Conservation (phyloP, 805 yeast species). For the Pichia deserticola region DNA sequence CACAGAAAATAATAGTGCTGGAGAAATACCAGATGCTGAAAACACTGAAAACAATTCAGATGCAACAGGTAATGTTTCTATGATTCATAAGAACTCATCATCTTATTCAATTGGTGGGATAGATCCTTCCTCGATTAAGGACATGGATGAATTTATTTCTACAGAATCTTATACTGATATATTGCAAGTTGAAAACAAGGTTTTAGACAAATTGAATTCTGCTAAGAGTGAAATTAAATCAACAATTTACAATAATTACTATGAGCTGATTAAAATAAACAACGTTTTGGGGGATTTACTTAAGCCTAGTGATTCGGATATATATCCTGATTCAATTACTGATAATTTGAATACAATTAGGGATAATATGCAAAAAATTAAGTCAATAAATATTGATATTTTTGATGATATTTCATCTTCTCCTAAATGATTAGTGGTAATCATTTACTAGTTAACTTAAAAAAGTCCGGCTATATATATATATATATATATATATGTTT, state of each 20-base stretch:
- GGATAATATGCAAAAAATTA: constrained; percentile 8
- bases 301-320: constrained; percentile 14
- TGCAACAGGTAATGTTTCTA: neutral
- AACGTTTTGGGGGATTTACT: constrained; percentile 40
- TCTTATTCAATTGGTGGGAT: neutral
- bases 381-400: constrained; percentile 9
- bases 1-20: too few relatives aligned
- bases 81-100: constrained; percentile 1
- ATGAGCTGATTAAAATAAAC: constrained; percentile 61
- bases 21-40: neutral
- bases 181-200: constrained; percentile 31
- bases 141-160: constrained; percentile 28
- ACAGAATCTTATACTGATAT: constrained; percentile 27
- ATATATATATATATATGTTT: neutral
- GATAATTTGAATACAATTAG: constrained; percentile 22
- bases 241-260: constrained; percentile 68
- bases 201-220: constrained; percentile 40
- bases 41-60: neutral
- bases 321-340: constrained; percentile 14
- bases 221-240: constrained; percentile 59
- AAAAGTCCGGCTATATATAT: neutral
- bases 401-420: constrained; percentile 3
- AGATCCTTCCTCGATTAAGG: constrained; percentile 13
- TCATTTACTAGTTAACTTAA: neutral
- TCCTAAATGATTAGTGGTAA: constrained; percentile 2